Evolutionary conservation across 176 grass and related monocot species (phyloP), one percentile per base, ranked within the genome.

Genomic region (Guadua angustifolia): DNA sequence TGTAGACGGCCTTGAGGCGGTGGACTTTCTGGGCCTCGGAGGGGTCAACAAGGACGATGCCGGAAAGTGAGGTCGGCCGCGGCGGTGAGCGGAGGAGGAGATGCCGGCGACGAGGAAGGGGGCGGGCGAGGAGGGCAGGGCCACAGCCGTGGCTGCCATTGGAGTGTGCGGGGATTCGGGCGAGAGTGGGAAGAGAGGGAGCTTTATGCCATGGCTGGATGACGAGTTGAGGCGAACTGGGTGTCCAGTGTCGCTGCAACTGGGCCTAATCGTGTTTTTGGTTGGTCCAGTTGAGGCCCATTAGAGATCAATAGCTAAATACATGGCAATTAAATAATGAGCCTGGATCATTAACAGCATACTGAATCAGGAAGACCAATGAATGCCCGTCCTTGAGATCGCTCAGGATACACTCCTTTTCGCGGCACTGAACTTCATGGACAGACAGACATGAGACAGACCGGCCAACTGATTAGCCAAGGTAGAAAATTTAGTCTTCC

Each of bases 1-100:
- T 87, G 74, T 95, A 99, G 18, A 83, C 75, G 66, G 73, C 26
- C 73, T 92, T 94, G 75, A 95, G 93, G 0, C 96, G 83, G 77
- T 94, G 82, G 9, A 89, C 85, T 73, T 85, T 94, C 57, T 95
- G 91, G 14, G 83, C 84, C 36, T 99, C 96, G 2, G 70, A 17
- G 9, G 86, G 93, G 83, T 95, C 91, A 3, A 95, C 81, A 33
- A 99, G 93, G 14, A 95, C 86, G 74, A 99, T 94, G 44, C 90
- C 95, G 40, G 90, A 60, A 0, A 87, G 43, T 1, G 91, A 87
- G 42, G 74, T 85, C 73, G 36, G 84, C 60, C 42, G 85, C 82
- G 53, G 18, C 9, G 71, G 25, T 16, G 64, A 24, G 15, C 57
- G 80, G 33, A 72, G 78, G 9, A 60, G 82, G 18, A 83, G 17